A percentile compares a stretch with the other conserved stretches of the same genome.
Evolutionary conservation across 139 green algal species (phyloP).

Genomic region (Chlamydomonas incerta): DNA sequence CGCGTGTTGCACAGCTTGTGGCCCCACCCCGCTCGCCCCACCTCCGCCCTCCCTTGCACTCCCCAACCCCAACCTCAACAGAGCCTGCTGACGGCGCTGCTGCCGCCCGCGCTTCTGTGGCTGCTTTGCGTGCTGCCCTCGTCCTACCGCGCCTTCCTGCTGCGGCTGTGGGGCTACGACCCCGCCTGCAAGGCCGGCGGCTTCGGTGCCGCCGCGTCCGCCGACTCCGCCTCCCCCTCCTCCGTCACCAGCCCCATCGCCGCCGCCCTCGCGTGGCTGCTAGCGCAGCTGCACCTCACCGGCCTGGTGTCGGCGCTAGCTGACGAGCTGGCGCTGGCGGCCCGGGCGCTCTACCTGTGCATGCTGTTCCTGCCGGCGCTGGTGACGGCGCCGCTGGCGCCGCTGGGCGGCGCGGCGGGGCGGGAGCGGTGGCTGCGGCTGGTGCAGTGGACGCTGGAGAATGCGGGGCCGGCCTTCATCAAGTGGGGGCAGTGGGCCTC

Average conservation of each 20-base stretch:
- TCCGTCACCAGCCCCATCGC: not conserved
- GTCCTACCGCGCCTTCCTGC: not conserved
- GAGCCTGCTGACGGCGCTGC: constrained; percentile 6
- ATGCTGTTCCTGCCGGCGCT: constrained; percentile 76
- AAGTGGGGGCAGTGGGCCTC: constrained; percentile 94
- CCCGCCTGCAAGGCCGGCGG: no score
- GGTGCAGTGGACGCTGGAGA: constrained; percentile 83
- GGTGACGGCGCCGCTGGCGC: constrained; percentile 56
- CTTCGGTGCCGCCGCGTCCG: no score
- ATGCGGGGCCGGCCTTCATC: constrained; percentile 79
- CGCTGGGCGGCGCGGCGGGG: constrained; percentile 33
- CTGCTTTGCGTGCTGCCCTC: constrained; percentile 19
- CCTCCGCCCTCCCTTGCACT: not conserved
- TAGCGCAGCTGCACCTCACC: not conserved
- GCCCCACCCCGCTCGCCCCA: not conserved
- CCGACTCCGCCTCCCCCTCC: not conserved
- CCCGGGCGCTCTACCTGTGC: constrained; percentile 69
- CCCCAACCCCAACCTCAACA: not conserved
- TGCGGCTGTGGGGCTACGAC: not conserved
- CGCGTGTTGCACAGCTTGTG: no score
- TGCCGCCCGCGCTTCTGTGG: constrained; percentile 31
- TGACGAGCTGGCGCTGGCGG: constrained; percentile 56
- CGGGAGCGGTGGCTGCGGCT: constrained; percentile 77
- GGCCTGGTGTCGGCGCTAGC: not conserved
- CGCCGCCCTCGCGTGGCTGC: not conserved